Evolutionary conservation across 768 basidiomycete species (phyloP).

Genomic region (Lactarius hengduanensis): DNA sequence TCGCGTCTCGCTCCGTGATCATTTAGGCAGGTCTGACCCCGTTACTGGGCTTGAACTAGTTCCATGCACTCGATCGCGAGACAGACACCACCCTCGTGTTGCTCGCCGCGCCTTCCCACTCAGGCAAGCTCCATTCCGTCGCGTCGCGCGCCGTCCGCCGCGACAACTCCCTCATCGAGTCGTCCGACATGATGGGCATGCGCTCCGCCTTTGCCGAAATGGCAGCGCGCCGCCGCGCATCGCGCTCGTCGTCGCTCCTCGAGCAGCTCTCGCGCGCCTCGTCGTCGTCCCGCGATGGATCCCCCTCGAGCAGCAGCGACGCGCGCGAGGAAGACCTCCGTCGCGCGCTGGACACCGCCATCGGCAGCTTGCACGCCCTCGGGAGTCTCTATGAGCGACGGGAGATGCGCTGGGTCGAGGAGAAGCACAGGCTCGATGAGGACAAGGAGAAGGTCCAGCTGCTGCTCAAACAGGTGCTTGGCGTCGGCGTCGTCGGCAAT

Average conservation of each 20-base stretch:
- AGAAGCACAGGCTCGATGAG: constrained; percentile 61
- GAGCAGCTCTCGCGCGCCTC: constrained; percentile 43
- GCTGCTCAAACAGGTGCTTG: constrained; percentile 62
- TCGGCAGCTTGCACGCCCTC: constrained; percentile 63
- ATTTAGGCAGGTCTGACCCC: constrained; percentile 38
- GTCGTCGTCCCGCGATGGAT: constrained; percentile 51
- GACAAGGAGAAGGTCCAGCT: constrained; percentile 69
- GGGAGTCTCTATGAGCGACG: constrained; percentile 66
- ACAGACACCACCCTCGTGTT: constrained; percentile 78
- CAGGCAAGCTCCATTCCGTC: constrained; percentile 60
- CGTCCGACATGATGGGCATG: constrained; percentile 50
- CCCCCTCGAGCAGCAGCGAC: constrained; percentile 49
- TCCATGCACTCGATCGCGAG: constrained; percentile 75
- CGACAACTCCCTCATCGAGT: constrained; percentile 45
- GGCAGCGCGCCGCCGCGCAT: constrained; percentile 52
- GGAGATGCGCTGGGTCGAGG: constrained; percentile 67
- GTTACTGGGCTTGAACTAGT: constrained; percentile 42
- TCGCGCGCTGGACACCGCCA: constrained; percentile 62
- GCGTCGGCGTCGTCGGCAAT: constrained; percentile 27
- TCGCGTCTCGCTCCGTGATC: constrained; percentile 16
- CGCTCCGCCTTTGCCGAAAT: constrained; percentile 59
- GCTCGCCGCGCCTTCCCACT: constrained; percentile 72
- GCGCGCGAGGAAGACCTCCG: constrained; percentile 60
- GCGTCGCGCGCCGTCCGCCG: constrained; percentile 70
- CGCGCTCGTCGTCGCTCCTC: constrained; percentile 49